Conservation (phyloP, 192 early-diverging fungal species). For the Coemansia sp. region DNA sequence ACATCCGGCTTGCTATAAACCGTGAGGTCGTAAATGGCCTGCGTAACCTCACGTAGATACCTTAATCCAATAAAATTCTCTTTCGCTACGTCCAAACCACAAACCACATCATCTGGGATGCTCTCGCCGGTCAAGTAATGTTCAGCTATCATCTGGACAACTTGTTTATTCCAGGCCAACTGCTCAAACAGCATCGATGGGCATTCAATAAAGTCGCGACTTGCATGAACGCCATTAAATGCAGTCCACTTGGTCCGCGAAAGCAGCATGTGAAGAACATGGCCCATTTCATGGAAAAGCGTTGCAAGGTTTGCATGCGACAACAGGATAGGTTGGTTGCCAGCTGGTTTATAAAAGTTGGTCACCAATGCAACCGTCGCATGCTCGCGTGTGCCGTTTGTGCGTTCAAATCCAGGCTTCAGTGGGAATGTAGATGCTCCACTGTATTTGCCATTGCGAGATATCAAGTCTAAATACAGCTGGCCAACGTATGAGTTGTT, state of each 20-base stretch:
- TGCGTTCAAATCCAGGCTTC: constrained; percentile 56
- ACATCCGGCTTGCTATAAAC: constrained; percentile 54
- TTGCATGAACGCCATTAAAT: constrained; percentile 66
- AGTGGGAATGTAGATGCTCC: constrained; percentile 69
- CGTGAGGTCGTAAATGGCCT: constrained; percentile 63
- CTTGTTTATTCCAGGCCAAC: constrained; percentile 56
- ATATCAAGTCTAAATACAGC: constrained; percentile 68
- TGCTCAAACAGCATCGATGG: constrained; percentile 80
- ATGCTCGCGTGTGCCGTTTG: constrained; percentile 44
- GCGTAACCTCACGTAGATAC: constrained; percentile 65
- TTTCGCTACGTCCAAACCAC: constrained; percentile 56
- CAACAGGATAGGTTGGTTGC: constrained; percentile 38
- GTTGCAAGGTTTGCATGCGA: constrained; percentile 72
- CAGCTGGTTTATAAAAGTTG: constrained; percentile 52
- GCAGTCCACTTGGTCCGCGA: constrained; percentile 60
- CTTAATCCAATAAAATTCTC: constrained; percentile 61
- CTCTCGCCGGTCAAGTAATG: constrained; percentile 63
- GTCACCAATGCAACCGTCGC: constrained; percentile 61
- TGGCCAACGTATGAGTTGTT: constrained; percentile 58
- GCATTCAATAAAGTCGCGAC: constrained; percentile 75
- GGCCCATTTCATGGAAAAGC: constrained; percentile 75
- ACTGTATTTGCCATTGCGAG: constrained; percentile 61
- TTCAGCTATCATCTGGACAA: constrained; percentile 47
- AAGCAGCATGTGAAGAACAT: constrained; percentile 57
- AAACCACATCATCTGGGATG: constrained; percentile 62